phyloP scores from a whole-genome alignment of 2,329 filamentous ascomycete genomes.

The Curvularia sp. region DNA sequence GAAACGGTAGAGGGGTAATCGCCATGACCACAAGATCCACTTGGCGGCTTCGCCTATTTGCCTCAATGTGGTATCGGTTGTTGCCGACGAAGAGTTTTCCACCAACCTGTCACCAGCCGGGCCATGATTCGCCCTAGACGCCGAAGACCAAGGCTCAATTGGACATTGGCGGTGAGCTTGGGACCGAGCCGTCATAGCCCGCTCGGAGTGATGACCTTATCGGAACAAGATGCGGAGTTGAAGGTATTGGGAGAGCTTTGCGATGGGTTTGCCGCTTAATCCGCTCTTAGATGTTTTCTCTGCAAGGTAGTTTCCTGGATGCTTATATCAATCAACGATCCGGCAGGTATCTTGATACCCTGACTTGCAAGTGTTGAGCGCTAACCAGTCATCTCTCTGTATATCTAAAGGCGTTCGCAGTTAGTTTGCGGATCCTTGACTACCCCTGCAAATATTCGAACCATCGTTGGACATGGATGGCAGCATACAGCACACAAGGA shows the following conservation, averaged over 20 bases:
- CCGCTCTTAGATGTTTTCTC: no score
- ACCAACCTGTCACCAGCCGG: conserved; percentile 3
- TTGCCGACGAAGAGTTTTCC: conserved; percentile 23
- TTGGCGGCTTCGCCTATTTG: conserved; percentile 21
- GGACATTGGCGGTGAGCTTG: conserved; percentile 17
- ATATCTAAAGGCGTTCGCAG: not conserved
- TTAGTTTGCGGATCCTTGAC: not conserved
- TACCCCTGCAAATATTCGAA: not conserved
- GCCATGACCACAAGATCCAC: conserved; percentile 17
- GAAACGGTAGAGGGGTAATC: conserved; percentile 8
- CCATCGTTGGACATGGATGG: not conserved
- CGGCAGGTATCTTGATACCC: not conserved
- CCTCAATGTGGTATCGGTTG: conserved; percentile 32
- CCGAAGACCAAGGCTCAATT: conserved; percentile 20
- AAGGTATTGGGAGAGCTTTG: conserved; percentile 8
- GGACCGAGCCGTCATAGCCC: not conserved
- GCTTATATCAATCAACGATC: not conserved
- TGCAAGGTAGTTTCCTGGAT: no score
- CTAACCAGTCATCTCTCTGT: not conserved
- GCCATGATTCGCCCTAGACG: conserved; percentile 23
- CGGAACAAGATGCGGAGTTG: conserved; percentile 22
- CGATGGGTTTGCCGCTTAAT: not conserved
- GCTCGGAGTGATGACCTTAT: conserved; percentile 16
- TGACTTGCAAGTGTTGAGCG: not conserved
- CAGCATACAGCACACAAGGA: not conserved